These are phyloP conservation scores for Rhytidiadelphus loreus DNA, from an alignment of 225 moss, liverwort and hornwort species.

Conservation along the genomic window DNA sequence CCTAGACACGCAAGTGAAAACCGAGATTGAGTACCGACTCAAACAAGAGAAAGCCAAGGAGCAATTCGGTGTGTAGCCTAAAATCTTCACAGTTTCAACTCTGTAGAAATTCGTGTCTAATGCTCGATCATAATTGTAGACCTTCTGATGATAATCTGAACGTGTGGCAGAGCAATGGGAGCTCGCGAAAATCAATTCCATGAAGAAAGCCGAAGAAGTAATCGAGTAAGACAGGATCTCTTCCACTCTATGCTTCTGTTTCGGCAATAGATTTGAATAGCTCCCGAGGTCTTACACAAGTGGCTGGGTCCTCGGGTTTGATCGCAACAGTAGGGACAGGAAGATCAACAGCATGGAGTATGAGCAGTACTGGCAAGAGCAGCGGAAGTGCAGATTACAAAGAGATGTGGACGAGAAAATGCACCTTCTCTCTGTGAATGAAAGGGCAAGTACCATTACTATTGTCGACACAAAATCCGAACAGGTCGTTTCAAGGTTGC, in stretches of 20 bases:
- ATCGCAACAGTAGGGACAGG: conserved; percentile 21
- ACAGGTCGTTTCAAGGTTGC: neutral
- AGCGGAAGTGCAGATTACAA: conserved; percentile 32
- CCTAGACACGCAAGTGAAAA: conserved; percentile 40
- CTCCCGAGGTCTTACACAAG: neutral
- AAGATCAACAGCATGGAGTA: conserved; percentile 35
- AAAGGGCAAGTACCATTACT: conserved; percentile 11
- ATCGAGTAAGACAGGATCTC: conserved; percentile 6
- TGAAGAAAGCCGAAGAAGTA: conserved; percentile 43
- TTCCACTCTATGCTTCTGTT: neutral
- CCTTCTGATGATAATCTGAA: neutral
- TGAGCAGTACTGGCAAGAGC: conserved; percentile 45
- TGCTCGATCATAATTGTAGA: neutral
- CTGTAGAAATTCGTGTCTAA: neutral
- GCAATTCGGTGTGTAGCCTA: conserved; percentile 19
- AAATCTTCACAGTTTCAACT: neutral
- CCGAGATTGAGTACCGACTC: conserved; percentile 38
- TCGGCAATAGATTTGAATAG: neutral
- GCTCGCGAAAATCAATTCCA: conserved; percentile 26
- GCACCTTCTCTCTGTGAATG: conserved; percentile 40
- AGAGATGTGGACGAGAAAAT: conserved; percentile 39
- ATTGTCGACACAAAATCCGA: neutral
- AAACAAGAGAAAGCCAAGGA: conserved; percentile 38
- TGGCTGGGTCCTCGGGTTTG: neutral
- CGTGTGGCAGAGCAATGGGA: conserved; percentile 36